A percentile compares a stretch with the other conserved stretches of the same genome.
Evolutionary conservation across 1,139 yeast species (phyloP).

Genomic region (Wickerhamomyces sp.): DNA sequence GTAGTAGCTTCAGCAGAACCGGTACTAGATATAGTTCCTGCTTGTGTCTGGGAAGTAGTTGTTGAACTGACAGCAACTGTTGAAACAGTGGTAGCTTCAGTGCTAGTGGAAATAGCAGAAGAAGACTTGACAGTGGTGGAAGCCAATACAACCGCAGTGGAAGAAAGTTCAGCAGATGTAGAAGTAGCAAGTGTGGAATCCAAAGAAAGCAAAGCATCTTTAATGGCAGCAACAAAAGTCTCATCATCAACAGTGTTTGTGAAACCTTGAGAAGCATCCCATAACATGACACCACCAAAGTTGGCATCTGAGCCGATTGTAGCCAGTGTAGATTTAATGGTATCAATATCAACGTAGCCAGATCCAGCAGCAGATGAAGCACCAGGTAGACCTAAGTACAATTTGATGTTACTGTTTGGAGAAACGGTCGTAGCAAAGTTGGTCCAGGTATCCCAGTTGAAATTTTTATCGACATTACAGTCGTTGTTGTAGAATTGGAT

Average conservation of each 20-base stretch:
- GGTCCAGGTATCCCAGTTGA: conserved; percentile 88
- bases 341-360: conserved; percentile 53
- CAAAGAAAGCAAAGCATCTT: conserved; percentile 22
- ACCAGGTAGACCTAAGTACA: conserved; percentile 75
- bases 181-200: conserved; percentile 3
- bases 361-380: conserved; percentile 60
- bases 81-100: neutral
- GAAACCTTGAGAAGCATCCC: conserved; percentile 88
- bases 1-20: conserved; percentile 2
- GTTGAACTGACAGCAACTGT: conserved; percentile 7
- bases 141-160: too few species aligned
- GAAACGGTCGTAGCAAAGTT: conserved; percentile 55
- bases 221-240: conserved; percentile 29
- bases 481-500: conserved; percentile 92
- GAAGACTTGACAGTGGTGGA: too few species aligned
- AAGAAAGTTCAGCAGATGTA: conserved; percentile 8
- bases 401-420: conserved; percentile 63
- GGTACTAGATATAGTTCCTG: conserved; percentile 7
- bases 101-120: too few species aligned
- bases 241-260: conserved; percentile 45
- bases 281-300: conserved; percentile 83
- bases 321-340: conserved; percentile 33
- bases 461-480: conserved; percentile 54
- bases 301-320: conserved; percentile 37
- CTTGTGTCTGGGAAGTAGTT: conserved; percentile 11